phyloP scores from a whole-genome alignment of 495 filamentous ascomycete genomes.

The Cladorrhinum samala region DNA sequence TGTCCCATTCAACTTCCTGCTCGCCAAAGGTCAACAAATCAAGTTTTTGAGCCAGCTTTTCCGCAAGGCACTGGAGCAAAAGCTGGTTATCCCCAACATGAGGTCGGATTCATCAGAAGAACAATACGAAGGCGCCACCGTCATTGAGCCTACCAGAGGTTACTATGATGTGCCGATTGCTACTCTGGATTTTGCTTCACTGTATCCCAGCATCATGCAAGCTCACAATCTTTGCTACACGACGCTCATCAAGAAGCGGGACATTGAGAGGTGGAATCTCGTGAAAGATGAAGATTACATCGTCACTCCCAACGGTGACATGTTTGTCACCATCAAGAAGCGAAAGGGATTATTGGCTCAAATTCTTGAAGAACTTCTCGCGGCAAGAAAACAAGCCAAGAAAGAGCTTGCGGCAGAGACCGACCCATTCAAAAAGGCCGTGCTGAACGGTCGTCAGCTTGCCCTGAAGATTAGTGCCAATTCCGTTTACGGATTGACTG shows the following conservation, averaged over 20 bases:
- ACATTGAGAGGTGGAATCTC: constrained; percentile 63
- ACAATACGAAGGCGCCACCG: constrained; percentile 95
- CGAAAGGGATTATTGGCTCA: constrained; percentile 90
- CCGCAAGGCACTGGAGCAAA: constrained; percentile 86
- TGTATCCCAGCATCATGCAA: constrained; percentile 98
- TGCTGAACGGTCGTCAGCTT: constrained; percentile 93
- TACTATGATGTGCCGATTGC: constrained; percentile 94
- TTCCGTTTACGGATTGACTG: constrained; percentile 95
- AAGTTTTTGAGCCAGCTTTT: constrained; percentile 98
- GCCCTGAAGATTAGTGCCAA: constrained; percentile 97
- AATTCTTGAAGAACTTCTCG: constrained; percentile 88
- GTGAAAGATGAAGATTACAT: constrained; percentile 92
- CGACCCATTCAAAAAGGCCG: constrained; percentile 94
- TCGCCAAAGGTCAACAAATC: constrained; percentile 90
- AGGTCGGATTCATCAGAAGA: constrained; percentile 59
- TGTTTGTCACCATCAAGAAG: constrained; percentile 81
- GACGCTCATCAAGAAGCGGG: constrained; percentile 77
- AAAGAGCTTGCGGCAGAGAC: constrained; percentile 85
- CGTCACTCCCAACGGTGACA: constrained; percentile 86
- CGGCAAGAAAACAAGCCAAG: constrained; percentile 89
- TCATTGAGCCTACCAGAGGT: constrained; percentile 89
- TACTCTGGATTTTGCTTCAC: constrained; percentile 96
- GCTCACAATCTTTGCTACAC: constrained; percentile 99
- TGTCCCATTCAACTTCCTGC: constrained; percentile 92
- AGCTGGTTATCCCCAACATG: constrained; percentile 87